Evolutionary conservation across 2,329 filamentous ascomycete species (phyloP).

Genomic region (Fusarium brevicatenulatum): DNA sequence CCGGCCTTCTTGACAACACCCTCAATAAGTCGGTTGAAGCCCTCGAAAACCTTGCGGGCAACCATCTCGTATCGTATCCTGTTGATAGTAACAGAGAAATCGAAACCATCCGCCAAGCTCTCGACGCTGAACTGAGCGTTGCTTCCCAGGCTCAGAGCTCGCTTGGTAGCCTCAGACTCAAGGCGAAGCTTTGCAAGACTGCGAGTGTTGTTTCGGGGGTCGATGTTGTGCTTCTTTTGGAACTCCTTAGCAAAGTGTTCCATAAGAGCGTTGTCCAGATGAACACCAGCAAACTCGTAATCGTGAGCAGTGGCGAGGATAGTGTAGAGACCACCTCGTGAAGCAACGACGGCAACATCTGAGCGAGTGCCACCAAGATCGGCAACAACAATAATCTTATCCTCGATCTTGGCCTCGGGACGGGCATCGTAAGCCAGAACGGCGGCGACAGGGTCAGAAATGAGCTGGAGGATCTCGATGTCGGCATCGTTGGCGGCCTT

Average conservation of each 20-base stretch:
- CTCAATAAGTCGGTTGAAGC: conserved; percentile 87
- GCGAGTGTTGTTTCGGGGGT: conserved; percentile 83
- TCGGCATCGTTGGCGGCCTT: conserved; percentile 82
- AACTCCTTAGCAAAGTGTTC: conserved; percentile 99
- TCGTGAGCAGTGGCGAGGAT: conserved; percentile 93
- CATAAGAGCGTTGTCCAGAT: conserved; percentile 89
- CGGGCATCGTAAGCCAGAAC: conserved; percentile 91
- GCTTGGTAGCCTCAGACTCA: conserved; percentile 91
- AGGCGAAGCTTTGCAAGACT: conserved; percentile 91
- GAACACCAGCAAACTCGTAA: conserved; percentile 88
- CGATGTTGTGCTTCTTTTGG: conserved; percentile 92
- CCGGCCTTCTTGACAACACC: conserved; percentile 90
- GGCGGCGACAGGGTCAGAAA: conserved; percentile 89
- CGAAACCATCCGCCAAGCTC: conserved; percentile 86
- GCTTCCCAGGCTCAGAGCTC: conserved; percentile 86
- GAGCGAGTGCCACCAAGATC: conserved; percentile 94
- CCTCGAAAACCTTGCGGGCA: conserved; percentile 84
- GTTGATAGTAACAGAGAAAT: conserved; percentile 94
- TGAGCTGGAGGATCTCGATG: conserved; percentile 90
- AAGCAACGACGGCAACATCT: conserved; percentile 90
- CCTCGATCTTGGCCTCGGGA: conserved; percentile 75
- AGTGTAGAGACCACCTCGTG: conserved; percentile 94
- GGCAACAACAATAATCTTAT: conserved; percentile 92
- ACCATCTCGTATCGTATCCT: conserved; percentile 92
- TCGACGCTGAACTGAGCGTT: conserved; percentile 95